These are phyloP conservation scores for Ceratocystis ficicola DNA, from an alignment of 2,329 filamentous ascomycete genomes.

Conservation along the genomic window DNA sequence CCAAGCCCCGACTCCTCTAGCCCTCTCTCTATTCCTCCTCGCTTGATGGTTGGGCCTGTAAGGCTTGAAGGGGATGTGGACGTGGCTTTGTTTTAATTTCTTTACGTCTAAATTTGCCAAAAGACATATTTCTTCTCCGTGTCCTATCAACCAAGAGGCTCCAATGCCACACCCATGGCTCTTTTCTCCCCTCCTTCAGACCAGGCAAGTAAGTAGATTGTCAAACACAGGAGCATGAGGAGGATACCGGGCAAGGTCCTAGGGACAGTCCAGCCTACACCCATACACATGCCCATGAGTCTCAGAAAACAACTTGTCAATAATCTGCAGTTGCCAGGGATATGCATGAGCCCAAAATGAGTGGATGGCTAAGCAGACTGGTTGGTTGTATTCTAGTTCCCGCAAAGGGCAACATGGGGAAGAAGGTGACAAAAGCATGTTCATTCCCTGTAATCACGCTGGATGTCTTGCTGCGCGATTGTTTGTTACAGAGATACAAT, in stretches of 20 bases:
- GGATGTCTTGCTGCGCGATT: too few relatives aligned
- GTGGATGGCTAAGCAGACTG: too few relatives aligned
- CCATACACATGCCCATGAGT: background rate
- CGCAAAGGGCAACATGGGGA: background rate
- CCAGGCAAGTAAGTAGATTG: background rate
- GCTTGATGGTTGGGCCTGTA: background rate
- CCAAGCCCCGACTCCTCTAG: background rate
- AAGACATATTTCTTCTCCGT: background rate
- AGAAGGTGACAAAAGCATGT: background rate
- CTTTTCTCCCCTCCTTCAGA: background rate
- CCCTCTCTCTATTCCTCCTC: background rate
- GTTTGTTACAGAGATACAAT: too few relatives aligned
- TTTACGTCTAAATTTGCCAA: background rate
- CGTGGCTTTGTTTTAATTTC: background rate
- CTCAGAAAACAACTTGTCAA: background rate
- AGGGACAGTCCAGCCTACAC: background rate
- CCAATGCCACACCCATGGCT: background rate
- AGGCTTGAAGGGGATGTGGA: background rate
- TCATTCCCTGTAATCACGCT: too few relatives aligned
- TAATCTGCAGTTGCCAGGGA: conserved; percentile 8
- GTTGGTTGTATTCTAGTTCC: too few relatives aligned
- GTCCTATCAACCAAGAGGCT: background rate
- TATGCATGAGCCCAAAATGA: background rate
- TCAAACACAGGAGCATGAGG: background rate
- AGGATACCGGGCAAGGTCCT: background rate